Evolutionary conservation across 225 moss, liverwort and hornwort species (phyloP), one percentile per base, ranked within the genome.

Genomic region (Rhytidiadelphus loreus): DNA sequence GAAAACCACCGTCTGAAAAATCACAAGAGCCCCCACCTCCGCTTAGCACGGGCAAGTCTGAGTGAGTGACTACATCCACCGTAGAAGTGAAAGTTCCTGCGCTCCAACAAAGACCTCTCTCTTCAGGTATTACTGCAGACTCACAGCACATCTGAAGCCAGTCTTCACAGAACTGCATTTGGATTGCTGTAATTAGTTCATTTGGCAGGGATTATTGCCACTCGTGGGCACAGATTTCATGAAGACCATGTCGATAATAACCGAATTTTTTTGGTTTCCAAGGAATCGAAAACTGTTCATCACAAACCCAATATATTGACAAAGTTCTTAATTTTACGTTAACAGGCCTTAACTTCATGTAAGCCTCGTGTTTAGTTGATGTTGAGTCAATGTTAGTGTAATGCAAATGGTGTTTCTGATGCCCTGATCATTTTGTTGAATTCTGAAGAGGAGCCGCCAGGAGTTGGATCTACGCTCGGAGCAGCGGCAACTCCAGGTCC

Each of bases 401-500:
- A 52, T 83, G 25, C 37, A 82, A 82, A 62, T 64, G 48, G 28
- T 29, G n/a, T 65, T 82, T 62, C 81, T 81, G 62, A 81, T 62
- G 62, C 46, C 35, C 32, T 50, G 35, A 16, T 37, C 32, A 61
- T 87, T 55, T 83, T 87, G 77, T 65, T 90, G 70, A 58, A 14
- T 85, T 85, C 59, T 77, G n/a, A 44, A 91, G 92, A 92, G 88
- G 93, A 90, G 72, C 80, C 77, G 58, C 60, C 89, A n/a, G 90
- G 92, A 81, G 88, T 89, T 57, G 89, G 90, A 56, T 86, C 91
- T 72, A 97, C 94, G 25, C 94, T 95, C 44, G 95, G 95, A 76
- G 89, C 93, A 86, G 88, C 90, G 81, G 95, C 95, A 21, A 93
- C 93, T 58, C 99, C 97, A 60, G 97, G 99, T 80, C 96, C 97